Base-by-base conservation (phyloP, 768 basidiomycete genomes). In the Auriculariales sp. region DNA sequence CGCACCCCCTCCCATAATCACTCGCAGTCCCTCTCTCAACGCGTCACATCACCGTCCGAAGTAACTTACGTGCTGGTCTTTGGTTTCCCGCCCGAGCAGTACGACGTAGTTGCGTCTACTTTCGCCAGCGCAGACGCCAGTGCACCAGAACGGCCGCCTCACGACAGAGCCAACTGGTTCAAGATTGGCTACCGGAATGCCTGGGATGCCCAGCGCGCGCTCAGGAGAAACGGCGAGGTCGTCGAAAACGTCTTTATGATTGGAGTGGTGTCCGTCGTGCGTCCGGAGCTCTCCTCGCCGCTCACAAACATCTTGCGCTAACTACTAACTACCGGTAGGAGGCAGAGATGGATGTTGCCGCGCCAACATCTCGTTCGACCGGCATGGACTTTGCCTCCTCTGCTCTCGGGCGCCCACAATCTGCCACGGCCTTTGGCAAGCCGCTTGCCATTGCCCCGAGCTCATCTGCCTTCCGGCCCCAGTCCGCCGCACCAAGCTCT, bases 71-170 rank as follows among this genome's bases (percentile, higher is more conserved):
- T 93, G 30, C 70, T 90, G 58, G 78, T 93, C 47, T 93, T 89
- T 53, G 90, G 90, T n/a, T 93, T 90, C 60, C 88, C 90, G 4
- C 68, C 77, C 28, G 84, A 90, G 62, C 79, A 79, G 58, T 84
- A 82, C 61, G 77, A 74, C 48, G 59, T 79, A 14, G 49, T 64
- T 27, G 49, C 60, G 49, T 49, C 56, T 14, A 51, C 56, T 36
- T 65, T 93, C 19, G 36, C 59, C 4, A 54, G 61, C 7, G 87
- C 85, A 6, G 75, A 77, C 12, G 66, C 79, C 29, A 81, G 82
- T 2, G 81, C 82, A 15, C 71, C 81, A 0, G 79, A 86, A 44
- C 31, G 9, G 31, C 74, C 73, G 9, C 76, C 81, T 58, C 62
- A 69, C 0, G 83, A 87, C 35, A 75, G 90, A 17, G 61, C 70